Evolutionary conservation across 106 monocot genomes (phyloP), one percentile per base, ranked within the genome.

Genomic region (Dendrobium huoshanense): DNA sequence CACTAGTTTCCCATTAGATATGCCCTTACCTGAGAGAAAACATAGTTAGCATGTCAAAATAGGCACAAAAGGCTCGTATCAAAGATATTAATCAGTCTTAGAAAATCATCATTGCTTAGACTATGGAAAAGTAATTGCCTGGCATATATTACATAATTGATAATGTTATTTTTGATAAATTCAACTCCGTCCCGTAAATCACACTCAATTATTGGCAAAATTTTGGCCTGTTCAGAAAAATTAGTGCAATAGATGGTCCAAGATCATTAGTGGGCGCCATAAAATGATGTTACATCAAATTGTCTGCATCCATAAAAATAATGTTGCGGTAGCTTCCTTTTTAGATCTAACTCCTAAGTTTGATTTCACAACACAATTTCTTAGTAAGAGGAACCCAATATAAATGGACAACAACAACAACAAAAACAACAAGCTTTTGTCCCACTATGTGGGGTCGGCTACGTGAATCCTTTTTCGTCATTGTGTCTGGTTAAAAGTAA

Each of bases 1-100:
- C 54, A 84, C 79, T 41, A 92, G 64, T 51, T 85, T 89, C 74
- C 92, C 92, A 15, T 82, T 64, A 17, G 81, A 68, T 68, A 89
- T 80, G 33, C 9, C 72, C 61, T 82, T 31, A 7, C 72, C 92
- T 92, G 85, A 70, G 79, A 37, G 19, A 73, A 70, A 42, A 22
- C 24, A 37, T 45, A 25, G 29, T 48, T 11, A 76, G 48, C 25
- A 76, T 25, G 42, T 49, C 10, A 76, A 76, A 75, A 44, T 70
- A 70, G 10, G 33, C 70, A 70, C 13, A 70, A 70, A 25, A 4
- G 67, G 4, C 45, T 25, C 0, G 67, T 67, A 67, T 67, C 18
- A 0, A 25, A 25, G 0, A 25, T 67, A 70, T 27, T 70, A 37
- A 70, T 37, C 33, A 70, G 33, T 70, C 33, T 33, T 37, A 70